These are phyloP conservation scores for Fusarium illudens DNA, from an alignment of 2,329 filamentous ascomycete genomes.

Conservation along the genomic window DNA sequence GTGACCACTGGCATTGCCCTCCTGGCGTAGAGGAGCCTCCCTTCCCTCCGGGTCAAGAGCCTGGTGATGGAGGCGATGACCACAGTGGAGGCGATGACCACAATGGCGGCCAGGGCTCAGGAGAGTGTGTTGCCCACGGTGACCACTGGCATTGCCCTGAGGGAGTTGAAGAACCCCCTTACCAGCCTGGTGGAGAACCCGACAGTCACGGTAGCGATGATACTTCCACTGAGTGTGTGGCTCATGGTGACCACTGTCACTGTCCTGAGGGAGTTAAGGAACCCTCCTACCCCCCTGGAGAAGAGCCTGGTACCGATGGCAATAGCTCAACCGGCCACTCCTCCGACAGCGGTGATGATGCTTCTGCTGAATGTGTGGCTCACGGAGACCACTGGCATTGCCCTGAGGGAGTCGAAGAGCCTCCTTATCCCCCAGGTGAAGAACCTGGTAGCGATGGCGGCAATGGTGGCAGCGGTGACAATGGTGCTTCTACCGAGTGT, in stretches of 20 bases:
- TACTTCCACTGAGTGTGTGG: neutral
- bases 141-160: neutral
- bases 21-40: neutral
- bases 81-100: neutral
- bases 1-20: neutral
- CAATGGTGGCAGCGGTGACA: neutral
- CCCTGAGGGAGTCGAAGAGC: neutral
- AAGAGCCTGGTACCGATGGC: neutral
- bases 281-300: neutral
- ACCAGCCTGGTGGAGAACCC: neutral
- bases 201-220: too few species aligned
- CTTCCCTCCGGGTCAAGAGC: neutral
- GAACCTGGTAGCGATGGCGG: neutral
- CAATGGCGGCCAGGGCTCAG: neutral
- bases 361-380: neutral
- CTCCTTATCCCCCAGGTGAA: neutral
- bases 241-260: neutral
- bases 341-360: neutral
- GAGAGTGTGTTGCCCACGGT: neutral
- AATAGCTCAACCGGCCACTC: too few species aligned
- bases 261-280: neutral
- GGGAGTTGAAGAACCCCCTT: neutral
- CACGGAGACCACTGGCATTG: neutral
- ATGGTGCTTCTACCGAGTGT: neutral
- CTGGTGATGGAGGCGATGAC: neutral